Percentiles rank a stretch among this genome's conserved stretches.
These are phyloP conservation scores for Isatis tinctoria DNA, from an alignment of 345 rosid genomes.

Conservation along the genomic window DNA sequence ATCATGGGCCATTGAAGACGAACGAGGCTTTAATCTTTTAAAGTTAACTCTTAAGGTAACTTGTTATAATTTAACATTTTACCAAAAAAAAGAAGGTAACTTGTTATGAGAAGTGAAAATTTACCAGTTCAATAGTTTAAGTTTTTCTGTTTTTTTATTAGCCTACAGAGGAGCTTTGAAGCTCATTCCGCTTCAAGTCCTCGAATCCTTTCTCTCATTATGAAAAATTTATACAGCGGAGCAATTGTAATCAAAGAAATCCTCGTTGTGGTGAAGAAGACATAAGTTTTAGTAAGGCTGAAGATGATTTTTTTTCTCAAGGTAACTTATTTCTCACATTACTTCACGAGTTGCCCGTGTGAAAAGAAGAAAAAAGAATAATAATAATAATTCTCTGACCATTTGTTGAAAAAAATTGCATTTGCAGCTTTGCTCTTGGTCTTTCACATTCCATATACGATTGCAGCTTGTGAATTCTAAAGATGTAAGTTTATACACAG, in stretches of 20 bases:
- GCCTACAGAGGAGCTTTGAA: conserved; percentile 72
- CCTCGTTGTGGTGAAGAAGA: conserved; percentile 36
- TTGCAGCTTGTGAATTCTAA: conserved; percentile 47
- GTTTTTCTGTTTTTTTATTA: conserved; percentile 32
- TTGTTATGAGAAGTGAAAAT: too few species aligned
- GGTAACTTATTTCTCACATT: too few species aligned
- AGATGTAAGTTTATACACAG: conserved; percentile 50
- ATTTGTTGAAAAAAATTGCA: not conserved
- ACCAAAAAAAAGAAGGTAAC: too few species aligned
- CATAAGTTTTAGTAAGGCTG: too few species aligned
- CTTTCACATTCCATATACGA: conserved; percentile 58
- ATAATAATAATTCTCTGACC: too few species aligned
- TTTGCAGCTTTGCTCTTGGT: conserved; percentile 84
- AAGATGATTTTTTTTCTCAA: conserved; percentile 84
- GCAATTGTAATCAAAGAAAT: conserved; percentile 40
- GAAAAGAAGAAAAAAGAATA: too few species aligned
- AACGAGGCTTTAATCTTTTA: conserved; percentile 63
- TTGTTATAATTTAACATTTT: not conserved
- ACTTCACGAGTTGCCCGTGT: too few species aligned
- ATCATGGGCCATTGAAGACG: conserved; percentile 87
- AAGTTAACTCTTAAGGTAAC: not conserved
- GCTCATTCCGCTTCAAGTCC: conserved; percentile 54
- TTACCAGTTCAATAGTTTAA: not conserved
- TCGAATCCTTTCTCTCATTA: not conserved
- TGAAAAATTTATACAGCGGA: conserved; percentile 41